A percentile compares a stretch with the other conserved stretches of the same genome.
phyloP scores from a whole-genome alignment of 2,329 filamentous ascomycete genomes.

The Talaromyces atroroseus region DNA sequence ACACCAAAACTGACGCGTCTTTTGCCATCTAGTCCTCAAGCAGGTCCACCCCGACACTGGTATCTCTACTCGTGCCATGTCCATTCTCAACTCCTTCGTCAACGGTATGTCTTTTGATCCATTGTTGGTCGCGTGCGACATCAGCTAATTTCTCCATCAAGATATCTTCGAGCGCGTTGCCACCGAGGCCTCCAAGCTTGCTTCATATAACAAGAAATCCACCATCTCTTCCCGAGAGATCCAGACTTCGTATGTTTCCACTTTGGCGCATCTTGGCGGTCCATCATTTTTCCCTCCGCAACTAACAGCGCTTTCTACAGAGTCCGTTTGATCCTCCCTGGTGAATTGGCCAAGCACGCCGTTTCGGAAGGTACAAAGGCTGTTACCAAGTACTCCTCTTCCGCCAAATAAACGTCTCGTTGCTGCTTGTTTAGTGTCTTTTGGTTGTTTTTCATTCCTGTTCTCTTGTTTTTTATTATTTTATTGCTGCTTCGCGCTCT shows the following conservation, averaged over 20 bases:
- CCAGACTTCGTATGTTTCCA: slow-evolving; percentile 74
- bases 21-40: slow-evolving; percentile 71
- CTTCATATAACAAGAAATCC: slow-evolving; percentile 99
- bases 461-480: slow-evolving; percentile 17
- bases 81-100: slow-evolving; percentile 99
- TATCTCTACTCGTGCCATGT: slow-evolving; percentile 99
- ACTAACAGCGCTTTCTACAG: slow-evolving; percentile 31
- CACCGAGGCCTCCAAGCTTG: slow-evolving; percentile 97
- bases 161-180: slow-evolving; percentile 99
- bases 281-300: slow-evolving; percentile 28
- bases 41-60: slow-evolving; percentile 99
- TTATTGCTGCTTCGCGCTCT: slow-evolving; percentile 36
- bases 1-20: slow-evolving; percentile 34
- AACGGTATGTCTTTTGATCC: slow-evolving; percentile 68
- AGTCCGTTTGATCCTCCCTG: slow-evolving; percentile 93
- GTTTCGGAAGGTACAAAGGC: slow-evolving; percentile 99
- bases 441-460: slow-evolving; percentile 46
- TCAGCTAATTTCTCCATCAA: slow-evolving; percentile 36
- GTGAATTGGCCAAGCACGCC: slow-evolving; percentile 98
- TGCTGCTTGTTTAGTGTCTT: slow-evolving; percentile 39
- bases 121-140: not conserved
- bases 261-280: not conserved
- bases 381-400: slow-evolving; percentile 99
- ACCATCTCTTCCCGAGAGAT: slow-evolving; percentile 99
- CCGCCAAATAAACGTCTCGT: slow-evolving; percentile 83